Evolutionary conservation across 2,329 filamentous ascomycete genomes (phyloP).

Genomic region (Trichoderma lentiforme): DNA sequence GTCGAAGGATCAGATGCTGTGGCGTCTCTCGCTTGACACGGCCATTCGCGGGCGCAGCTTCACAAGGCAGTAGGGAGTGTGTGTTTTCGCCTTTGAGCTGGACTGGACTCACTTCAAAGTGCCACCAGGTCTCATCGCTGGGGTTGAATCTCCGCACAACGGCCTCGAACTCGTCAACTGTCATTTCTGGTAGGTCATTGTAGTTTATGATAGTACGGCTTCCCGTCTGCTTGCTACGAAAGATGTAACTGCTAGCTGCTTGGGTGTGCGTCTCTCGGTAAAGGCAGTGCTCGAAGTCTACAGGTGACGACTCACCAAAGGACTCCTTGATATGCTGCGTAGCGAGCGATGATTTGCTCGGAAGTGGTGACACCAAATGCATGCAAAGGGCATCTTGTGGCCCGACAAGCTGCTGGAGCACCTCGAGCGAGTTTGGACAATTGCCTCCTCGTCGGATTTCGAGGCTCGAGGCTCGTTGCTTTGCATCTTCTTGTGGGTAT

Average conservation of each 20-base stretch:
- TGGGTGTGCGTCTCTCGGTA: slow-evolving; percentile 53
- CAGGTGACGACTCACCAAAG: slow-evolving; percentile 41
- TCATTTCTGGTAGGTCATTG: slow-evolving; percentile 68
- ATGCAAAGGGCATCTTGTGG: slow-evolving; percentile 28
- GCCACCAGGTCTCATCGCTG: slow-evolving; percentile 56
- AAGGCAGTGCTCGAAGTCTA: slow-evolving; percentile 56
- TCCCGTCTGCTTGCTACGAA: slow-evolving; percentile 56
- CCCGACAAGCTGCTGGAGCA: slow-evolving; percentile 61
- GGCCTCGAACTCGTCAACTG: slow-evolving; percentile 53
- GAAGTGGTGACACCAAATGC: slow-evolving; percentile 53
- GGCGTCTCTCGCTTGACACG: slow-evolving; percentile 1
- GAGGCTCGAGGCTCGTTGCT: slow-evolving; percentile 62
- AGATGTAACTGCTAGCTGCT: slow-evolving; percentile 66
- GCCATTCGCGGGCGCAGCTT: not conserved
- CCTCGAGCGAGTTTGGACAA: slow-evolving; percentile 67
- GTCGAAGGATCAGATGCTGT: not conserved
- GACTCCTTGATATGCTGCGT: slow-evolving; percentile 52
- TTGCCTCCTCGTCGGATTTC: slow-evolving; percentile 67
- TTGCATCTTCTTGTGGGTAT: slow-evolving; percentile 69
- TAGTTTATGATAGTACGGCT: slow-evolving; percentile 70
- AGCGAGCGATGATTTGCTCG: slow-evolving; percentile 48
- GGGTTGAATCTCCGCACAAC: slow-evolving; percentile 39
- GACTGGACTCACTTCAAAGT: slow-evolving; percentile 60
- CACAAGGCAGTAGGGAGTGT: not conserved
- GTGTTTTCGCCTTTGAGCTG: not conserved